phyloP scores from a whole-genome alignment of 148 eudicot species.

The Selenicereus undatus region DNA sequence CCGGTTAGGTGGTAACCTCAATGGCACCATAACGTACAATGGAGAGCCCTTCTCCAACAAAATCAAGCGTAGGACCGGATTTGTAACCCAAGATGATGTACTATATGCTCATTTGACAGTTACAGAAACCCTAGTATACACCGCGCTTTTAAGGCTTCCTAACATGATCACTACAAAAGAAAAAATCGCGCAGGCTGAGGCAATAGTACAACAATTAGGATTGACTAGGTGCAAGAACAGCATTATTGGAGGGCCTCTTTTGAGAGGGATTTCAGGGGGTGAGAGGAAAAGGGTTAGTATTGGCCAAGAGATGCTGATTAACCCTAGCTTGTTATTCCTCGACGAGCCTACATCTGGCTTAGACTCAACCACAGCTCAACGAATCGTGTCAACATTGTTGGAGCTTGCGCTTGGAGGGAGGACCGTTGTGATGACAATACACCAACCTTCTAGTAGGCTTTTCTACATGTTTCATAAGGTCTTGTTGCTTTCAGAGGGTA shows the following conservation, averaged over 20 bases:
- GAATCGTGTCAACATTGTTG: constrained; percentile 56
- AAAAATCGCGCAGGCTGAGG: constrained; percentile 45
- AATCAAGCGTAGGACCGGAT: constrained; percentile 61
- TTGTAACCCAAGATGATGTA: constrained; percentile 84
- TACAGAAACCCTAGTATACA: constrained; percentile 61
- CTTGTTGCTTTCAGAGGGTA: constrained; percentile 64
- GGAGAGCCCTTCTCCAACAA: constrained; percentile 50
- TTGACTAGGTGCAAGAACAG: constrained; percentile 52
- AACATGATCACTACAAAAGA: constrained; percentile 38
- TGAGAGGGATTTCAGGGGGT: constrained; percentile 71
- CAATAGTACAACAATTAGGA: constrained; percentile 50
- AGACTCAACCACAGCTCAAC: constrained; percentile 82
- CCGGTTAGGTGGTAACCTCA: constrained; percentile 46
- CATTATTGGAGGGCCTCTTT: constrained; percentile 50
- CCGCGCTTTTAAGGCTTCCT: constrained; percentile 69
- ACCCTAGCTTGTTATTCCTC: constrained; percentile 68
- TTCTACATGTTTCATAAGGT: constrained; percentile 79
- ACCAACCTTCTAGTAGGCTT: constrained; percentile 79
- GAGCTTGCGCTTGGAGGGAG: constrained; percentile 60
- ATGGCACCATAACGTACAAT: constrained; percentile 59
- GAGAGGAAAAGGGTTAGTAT: constrained; percentile 79
- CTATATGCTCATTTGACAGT: constrained; percentile 70
- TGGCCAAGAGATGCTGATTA: constrained; percentile 75
- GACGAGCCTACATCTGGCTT: constrained; percentile 88
- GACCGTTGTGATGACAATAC: constrained; percentile 70